Percentiles rank a stretch among this genome's conserved stretches.
Conservation (phyloP, 306 rosid genomes). For the Vicia villosa region DNA sequence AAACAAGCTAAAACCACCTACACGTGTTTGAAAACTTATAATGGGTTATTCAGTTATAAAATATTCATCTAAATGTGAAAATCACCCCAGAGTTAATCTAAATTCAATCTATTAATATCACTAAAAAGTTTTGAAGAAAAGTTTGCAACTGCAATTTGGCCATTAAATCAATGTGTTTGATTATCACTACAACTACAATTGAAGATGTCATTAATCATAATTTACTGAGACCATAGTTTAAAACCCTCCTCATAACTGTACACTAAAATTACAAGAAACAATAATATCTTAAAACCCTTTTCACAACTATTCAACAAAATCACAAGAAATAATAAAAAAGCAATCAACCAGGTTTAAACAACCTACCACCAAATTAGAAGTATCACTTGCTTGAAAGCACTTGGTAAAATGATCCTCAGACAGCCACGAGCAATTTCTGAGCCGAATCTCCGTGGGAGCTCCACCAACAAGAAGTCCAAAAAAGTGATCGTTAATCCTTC, state of each 20-base stretch:
- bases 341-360: conserved; percentile 13
- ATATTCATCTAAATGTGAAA: background rate
- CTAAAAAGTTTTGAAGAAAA: background rate
- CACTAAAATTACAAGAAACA: background rate
- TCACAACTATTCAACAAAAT: background rate
- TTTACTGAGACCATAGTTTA: background rate
- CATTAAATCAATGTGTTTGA: background rate
- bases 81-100: background rate
- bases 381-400: conserved; percentile 54
- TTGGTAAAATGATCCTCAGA: conserved; percentile 65
- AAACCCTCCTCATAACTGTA: background rate
- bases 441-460: conserved; percentile 74
- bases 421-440: conserved; percentile 88
- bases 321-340: background rate
- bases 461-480: conserved; percentile 66
- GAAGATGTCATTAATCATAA: background rate
- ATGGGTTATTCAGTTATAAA: background rate
- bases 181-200: background rate
- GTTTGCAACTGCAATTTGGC: background rate
- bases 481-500: conserved; percentile 53
- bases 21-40: background rate
- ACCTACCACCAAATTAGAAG: conserved; percentile 58
- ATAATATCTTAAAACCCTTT: background rate
- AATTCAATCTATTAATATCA: background rate
- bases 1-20: background rate